phyloP scores from a whole-genome alignment of 352 stramenopile species.

The Globisporangium okanoganense region DNA sequence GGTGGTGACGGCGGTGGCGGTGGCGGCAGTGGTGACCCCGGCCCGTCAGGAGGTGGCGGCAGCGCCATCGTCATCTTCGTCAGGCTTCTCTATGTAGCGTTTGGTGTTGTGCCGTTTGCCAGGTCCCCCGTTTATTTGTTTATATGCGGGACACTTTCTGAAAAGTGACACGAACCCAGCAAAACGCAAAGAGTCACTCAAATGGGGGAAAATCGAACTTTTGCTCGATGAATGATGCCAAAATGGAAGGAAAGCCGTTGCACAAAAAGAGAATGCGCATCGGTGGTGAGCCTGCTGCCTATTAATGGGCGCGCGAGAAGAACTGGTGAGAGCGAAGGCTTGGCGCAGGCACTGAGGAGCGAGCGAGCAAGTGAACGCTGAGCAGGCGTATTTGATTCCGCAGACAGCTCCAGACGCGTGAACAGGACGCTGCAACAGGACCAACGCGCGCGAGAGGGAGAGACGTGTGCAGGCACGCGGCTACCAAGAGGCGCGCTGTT shows the following conservation, averaged over 20 bases:
- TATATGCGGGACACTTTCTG: too few relatives aligned
- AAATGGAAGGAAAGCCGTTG: background rate
- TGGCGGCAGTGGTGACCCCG: background rate
- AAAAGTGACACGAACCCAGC: too few relatives aligned
- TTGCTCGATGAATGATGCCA: background rate
- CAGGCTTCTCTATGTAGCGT: background rate
- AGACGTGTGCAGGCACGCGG: background rate
- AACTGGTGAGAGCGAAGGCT: background rate
- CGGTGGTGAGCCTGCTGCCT: background rate
- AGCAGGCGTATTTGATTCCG: too few relatives aligned
- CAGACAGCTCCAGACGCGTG: too few relatives aligned
- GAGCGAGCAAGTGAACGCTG: background rate
- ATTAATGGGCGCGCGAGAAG: background rate
- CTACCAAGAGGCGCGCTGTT: background rate
- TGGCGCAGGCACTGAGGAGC: background rate
- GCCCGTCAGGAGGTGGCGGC: background rate
- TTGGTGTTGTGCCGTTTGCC: too few relatives aligned
- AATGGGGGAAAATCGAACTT: background rate
- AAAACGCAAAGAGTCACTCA: too few relatives aligned
- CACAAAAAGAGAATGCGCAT: background rate
- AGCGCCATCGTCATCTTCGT: constrained; percentile 4
- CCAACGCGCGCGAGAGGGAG: background rate
- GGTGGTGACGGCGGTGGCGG: constrained; percentile 1
- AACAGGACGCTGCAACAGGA: background rate
- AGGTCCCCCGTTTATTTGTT: too few relatives aligned